Evolutionary conservation across 495 filamentous ascomycete species (phyloP).

Genomic region (Zalerion maritima): DNA sequence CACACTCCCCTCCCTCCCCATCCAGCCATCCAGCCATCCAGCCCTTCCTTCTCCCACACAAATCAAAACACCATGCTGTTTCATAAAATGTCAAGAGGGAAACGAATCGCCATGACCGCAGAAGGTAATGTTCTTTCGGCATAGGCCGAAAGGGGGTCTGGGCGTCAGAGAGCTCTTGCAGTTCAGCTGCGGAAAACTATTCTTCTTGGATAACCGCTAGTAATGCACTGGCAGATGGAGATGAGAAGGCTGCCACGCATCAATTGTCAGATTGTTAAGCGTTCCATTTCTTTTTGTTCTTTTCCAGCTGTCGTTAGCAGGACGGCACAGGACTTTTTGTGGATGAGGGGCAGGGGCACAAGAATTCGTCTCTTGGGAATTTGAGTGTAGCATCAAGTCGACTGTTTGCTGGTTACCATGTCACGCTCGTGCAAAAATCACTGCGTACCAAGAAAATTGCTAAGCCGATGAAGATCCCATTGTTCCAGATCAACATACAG

Average conservation of each 20-base stretch:
- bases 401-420: conserved; percentile 1
- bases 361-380: conserved; percentile 2
- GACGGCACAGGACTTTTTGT: too few relatives aligned
- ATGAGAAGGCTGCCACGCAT: conserved; percentile 39
- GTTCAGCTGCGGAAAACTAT: too few relatives aligned
- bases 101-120: conserved; percentile 44
- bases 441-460: neutral
- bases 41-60: too few relatives aligned
- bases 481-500: neutral
- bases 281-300: conserved; percentile 21
- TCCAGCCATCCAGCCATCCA: too few relatives aligned
- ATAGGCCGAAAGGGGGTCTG: conserved; percentile 20
- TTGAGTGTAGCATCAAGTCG: conserved; percentile 1
- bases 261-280: conserved; percentile 35
- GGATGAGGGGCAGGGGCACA: conserved; percentile 1
- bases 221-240: conserved; percentile 35
- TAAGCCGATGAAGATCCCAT: neutral
- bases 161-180: conserved; percentile 49
- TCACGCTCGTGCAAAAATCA: too few relatives aligned
- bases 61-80: neutral
- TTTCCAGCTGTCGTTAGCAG: neutral
- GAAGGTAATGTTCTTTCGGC: conserved; percentile 10
- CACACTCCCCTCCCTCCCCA: too few relatives aligned
- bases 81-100: conserved; percentile 35
- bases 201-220: conserved; percentile 38